Base-by-base conservation (phyloP, 352 stramenopile genomes). In the Phytophthora uliginosa region DNA sequence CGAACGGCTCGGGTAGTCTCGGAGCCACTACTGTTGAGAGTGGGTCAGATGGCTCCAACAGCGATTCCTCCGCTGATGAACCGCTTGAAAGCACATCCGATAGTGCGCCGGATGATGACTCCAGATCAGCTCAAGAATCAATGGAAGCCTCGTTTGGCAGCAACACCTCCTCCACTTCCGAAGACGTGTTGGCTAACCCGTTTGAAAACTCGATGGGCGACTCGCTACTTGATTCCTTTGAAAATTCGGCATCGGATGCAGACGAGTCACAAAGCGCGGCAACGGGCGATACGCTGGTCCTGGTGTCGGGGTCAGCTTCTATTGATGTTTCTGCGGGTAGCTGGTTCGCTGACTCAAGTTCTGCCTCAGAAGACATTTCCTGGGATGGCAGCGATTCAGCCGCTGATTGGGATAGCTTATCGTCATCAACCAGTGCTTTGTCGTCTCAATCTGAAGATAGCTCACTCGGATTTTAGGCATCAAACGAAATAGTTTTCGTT, bases 381-480 rank as follows among this genome's bases (percentile, higher is more conserved):
- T 58, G 10, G 9, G 51, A 52, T 53, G 51, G 40, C 28, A 67
- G 58, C 40, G 38, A 34, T 42, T 69, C 50, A 10, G 36, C 15
- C 17, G 45, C 7, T 22, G 63, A 54, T n/a, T 67, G 57, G 48
- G 15, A 59, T 22, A 71, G 55, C 45, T 69, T 54, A 15, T 63
- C 18, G 18, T 62, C 66, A 17, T 52, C 45, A 28, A 52, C 13
- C 18, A 52, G 48, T 40, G 66, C 61, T 13, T 73, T 52, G 28
- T 13, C 45, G 6, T 74, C 66, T 54, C 40, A 38, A 45, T 69
- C 52, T 34, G 59, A 51, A 53, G 66, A 69, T 15, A 59, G n/a
- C 22, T 73, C 66, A 20, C 26, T 57, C 20, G 54, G 47, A 7
- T 64, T 64, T 24, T 73, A 73, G 40, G n/a, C 13, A n/a, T 24